Conservation (phyloP, 139 green algal species). For the Picochlorum sp. region DNA sequence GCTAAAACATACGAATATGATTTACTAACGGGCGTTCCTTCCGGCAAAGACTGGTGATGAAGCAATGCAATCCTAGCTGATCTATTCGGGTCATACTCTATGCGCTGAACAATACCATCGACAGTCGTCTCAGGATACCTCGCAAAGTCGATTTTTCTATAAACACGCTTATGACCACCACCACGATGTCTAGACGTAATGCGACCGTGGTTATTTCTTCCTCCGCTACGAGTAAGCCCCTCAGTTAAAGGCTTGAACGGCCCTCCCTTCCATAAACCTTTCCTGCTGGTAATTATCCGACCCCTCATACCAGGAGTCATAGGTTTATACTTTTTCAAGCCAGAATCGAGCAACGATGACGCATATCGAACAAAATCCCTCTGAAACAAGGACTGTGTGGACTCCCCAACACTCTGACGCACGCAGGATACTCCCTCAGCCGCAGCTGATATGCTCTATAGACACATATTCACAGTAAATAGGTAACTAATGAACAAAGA, state of each 20-base stretch:
- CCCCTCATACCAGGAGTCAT: constrained; percentile 59
- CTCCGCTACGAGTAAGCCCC: constrained; percentile 50
- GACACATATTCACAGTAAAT: too few relatives aligned
- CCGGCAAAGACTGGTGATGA: constrained; percentile 34
- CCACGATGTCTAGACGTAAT: constrained; percentile 65
- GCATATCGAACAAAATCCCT: background rate
- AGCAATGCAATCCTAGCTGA: constrained; percentile 78
- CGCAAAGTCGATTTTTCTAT: constrained; percentile 66
- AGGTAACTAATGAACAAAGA: too few relatives aligned
- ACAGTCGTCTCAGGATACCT: constrained; percentile 5
- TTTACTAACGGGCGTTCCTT: constrained; percentile 7
- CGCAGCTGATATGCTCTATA: too few relatives aligned
- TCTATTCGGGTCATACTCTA: constrained; percentile 93
- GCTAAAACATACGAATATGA: constrained; percentile 70
- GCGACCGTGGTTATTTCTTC: constrained; percentile 59
- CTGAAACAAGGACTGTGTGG: background rate
- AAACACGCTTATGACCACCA: constrained; percentile 60
- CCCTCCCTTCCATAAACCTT: constrained; percentile 42
- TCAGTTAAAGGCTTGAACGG: constrained; percentile 50
- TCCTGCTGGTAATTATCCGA: constrained; percentile 52
- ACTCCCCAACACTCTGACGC: too few relatives aligned
- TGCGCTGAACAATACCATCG: constrained; percentile 60
- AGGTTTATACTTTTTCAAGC: constrained; percentile 82
- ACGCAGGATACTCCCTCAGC: too few relatives aligned
- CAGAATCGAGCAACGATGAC: constrained; percentile 8